phyloP scores from a whole-genome alignment of 2,329 filamentous ascomycete genomes.

The Penicillium sp. region DNA sequence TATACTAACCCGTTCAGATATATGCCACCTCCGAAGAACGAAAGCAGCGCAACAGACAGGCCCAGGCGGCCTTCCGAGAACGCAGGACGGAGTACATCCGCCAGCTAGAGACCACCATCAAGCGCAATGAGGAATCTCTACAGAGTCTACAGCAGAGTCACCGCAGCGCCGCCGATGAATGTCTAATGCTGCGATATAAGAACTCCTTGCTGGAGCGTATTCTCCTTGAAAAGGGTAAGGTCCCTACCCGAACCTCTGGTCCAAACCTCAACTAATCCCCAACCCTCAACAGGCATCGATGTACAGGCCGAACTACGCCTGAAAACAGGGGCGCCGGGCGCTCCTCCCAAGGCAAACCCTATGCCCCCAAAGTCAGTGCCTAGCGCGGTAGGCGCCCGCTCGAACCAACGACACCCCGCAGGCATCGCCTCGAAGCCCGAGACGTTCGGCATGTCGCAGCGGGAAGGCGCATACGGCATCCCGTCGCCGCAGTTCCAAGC shows the following conservation, averaged over 20 bases:
- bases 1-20: constrained; percentile 60
- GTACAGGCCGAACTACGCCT: constrained; percentile 92
- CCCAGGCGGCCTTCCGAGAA: constrained; percentile 95
- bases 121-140: constrained; percentile 91
- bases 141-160: constrained; percentile 92
- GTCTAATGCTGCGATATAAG: constrained; percentile 97
- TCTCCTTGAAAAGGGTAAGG: constrained; percentile 84
- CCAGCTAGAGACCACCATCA: constrained; percentile 95
- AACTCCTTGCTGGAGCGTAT: constrained; percentile 95
- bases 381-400: constrained; percentile 76
- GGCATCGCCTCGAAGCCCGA: constrained; percentile 72
- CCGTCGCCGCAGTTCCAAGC: constrained; percentile 74
- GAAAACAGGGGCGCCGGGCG: constrained; percentile 85
- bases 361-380: constrained; percentile 70
- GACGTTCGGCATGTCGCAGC: constrained; percentile 51
- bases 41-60: constrained; percentile 95
- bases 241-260: neutral
- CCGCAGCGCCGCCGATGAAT: constrained; percentile 91
- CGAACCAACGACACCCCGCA: constrained; percentile 68
- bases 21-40: constrained; percentile 98
- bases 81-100: constrained; percentile 98
- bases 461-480: constrained; percentile 39
- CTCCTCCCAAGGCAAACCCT: constrained; percentile 61
- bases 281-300: constrained; percentile 70
- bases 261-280: constrained; percentile 6